Evolutionary conservation across 768 basidiomycete species (phyloP).

Genomic region (Lactifluus hygrophoroides): DNA sequence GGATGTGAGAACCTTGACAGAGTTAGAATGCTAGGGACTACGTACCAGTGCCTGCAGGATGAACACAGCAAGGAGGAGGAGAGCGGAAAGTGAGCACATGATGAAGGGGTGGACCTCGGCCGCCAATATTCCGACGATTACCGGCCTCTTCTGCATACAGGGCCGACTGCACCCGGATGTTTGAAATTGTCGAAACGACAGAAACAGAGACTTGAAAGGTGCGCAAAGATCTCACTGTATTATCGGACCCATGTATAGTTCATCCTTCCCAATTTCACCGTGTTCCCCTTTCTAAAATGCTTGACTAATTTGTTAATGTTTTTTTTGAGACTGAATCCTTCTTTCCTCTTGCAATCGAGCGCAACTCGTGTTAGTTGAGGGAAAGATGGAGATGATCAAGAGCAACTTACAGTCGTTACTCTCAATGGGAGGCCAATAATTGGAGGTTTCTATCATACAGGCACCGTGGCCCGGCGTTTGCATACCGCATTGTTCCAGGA

Average conservation of each 20-base stretch:
- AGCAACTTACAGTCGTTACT: too few species aligned
- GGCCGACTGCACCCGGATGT: not conserved
- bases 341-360: too few species aligned
- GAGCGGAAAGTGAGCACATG: slow-evolving; percentile 7
- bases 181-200: not conserved
- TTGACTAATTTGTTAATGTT: not conserved
- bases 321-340: too few species aligned
- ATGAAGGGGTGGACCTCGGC: not conserved
- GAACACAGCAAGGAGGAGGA: slow-evolving; percentile 4
- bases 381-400: not conserved
- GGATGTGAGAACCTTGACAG: not conserved
- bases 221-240: too few species aligned
- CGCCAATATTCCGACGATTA: not conserved
- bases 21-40: not conserved
- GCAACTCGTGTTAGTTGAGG: not conserved
- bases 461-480: not conserved
- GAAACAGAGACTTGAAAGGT: too few species aligned
- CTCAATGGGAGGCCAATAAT: not conserved
- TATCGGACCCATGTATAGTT: too few species aligned
- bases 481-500: not conserved
- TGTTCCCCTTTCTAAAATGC: not conserved
- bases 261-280: not conserved
- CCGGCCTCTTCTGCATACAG: not conserved
- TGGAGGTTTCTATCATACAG: not conserved
- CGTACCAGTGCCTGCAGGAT: not conserved